Base-by-base conservation (phyloP, 2,329 filamentous ascomycete genomes). In the Xylariaceae sp. region DNA sequence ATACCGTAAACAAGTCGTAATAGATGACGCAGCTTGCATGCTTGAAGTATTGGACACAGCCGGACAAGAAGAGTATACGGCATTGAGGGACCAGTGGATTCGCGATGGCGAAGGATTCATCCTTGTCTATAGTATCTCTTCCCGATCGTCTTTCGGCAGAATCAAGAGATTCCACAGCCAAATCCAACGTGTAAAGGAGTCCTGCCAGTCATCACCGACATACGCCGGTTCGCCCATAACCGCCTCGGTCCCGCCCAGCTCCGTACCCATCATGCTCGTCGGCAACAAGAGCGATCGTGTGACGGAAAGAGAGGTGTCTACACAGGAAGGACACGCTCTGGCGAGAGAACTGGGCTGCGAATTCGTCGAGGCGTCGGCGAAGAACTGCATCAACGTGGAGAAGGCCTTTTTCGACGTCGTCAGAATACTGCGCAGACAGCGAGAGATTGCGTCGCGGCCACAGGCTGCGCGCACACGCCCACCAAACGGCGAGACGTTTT, bases 351-450 rank as follows among this genome's bases (percentile, higher is more conserved):
- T 99, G 45, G 91, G 91, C 64, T 97, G 94, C 77, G 92, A 97
- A 68, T 97, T 97, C 69, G 92, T 97, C 68, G 93, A 97, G 75
- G 92, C 93, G 1, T 97, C 92, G 5, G 93, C 93, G 41, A 97
- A 97, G 79, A 97, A 96, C 74, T 96, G 92, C 77, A 92, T 97
- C 80, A 97, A 97, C 71, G 93, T 97, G 56, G 94, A 96, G 75
- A 97, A 96, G 80, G 93, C 92, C 37, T 97, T 99, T 72, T 97
- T 96, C 76, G 94, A 99, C 72, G 94, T 99, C 6, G 94, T 97
- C 57, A 82, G 94, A 67, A 90, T 94, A 74, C 80, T 99, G 65
- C 87, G 94, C 67, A 86, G 89, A 68, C 92, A 96, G 76, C 83
- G 90, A 69, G 87, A 90, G 68, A 77, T 79, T 60, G 74, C 77